A percentile compares a stretch with the other conserved stretches of the same genome.
These are phyloP conservation scores for Debaryomycetaceae sp. DNA, from an alignment of 1,139 yeast species.

Conservation along the genomic window DNA sequence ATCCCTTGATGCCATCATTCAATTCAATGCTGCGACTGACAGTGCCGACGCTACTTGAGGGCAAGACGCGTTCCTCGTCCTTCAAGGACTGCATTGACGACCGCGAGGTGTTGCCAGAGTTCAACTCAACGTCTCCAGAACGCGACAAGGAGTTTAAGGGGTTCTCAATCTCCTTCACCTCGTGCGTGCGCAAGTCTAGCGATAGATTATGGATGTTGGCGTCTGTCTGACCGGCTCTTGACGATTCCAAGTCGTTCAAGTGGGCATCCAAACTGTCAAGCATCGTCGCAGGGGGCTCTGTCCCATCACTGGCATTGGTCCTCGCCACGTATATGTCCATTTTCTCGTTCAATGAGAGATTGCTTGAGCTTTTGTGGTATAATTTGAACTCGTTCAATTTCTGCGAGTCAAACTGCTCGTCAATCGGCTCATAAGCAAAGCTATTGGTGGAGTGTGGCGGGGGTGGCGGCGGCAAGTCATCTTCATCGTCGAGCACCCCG, in stretches of 20 bases:
- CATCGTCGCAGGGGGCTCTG: too few species aligned
- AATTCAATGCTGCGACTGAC: constrained; percentile 30
- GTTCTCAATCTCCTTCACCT: constrained; percentile 21
- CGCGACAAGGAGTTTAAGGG: constrained; percentile 33
- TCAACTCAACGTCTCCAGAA: constrained; percentile 27
- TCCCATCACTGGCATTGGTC: constrained; percentile 7
- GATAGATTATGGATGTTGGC: constrained; percentile 36
- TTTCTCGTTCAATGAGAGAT: constrained; percentile 36
- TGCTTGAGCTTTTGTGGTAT: constrained; percentile 20
- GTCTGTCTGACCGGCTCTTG: constrained; percentile 24
- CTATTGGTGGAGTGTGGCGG: constrained; percentile 23
- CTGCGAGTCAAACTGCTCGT: constrained; percentile 18
- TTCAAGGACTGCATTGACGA: constrained; percentile 41
- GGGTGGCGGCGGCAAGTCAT: constrained; percentile 28
- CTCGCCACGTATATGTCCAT: constrained; percentile 27
- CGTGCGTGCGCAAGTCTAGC: constrained; percentile 25
- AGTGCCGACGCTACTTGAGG: constrained; percentile 20
- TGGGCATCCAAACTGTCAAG: constrained; percentile 35
- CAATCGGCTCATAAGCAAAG: constrained; percentile 11
- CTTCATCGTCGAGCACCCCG: constrained; percentile 18
- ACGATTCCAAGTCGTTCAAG: constrained; percentile 27
- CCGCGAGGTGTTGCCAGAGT: constrained; percentile 41
- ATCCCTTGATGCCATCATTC: constrained; percentile 44
- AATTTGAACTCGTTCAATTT: constrained; percentile 21
- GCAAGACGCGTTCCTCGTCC: constrained; percentile 32